phyloP scores from a whole-genome alignment of 139 green algal species.

The Yamagishiella unicocca region DNA sequence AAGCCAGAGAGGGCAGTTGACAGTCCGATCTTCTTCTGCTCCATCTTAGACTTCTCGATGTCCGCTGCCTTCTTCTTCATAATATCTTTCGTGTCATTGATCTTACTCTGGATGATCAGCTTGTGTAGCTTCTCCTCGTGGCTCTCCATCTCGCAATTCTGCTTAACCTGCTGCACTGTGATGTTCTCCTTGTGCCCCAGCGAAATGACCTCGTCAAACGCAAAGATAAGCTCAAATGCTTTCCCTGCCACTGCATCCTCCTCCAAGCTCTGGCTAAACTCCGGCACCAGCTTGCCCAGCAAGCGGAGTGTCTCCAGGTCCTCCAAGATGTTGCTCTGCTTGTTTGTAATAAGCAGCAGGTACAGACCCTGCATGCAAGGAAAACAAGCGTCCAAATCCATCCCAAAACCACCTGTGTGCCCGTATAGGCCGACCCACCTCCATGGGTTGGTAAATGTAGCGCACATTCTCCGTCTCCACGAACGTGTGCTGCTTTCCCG shows the following conservation, averaged over 20 bases:
- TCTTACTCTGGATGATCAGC: constrained; percentile 94
- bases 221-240: constrained; percentile 99
- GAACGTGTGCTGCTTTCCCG: constrained; percentile 98
- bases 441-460: constrained; percentile 99
- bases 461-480: constrained; percentile 99
- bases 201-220: constrained; percentile 99
- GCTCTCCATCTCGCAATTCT: constrained; percentile 98
- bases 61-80: constrained; percentile 97
- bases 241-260: constrained; percentile 85
- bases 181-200: constrained; percentile 95
- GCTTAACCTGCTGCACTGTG: constrained; percentile 87
- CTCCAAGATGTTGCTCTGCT: constrained; percentile 98
- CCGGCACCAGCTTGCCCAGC: constrained; percentile 95
- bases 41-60: constrained; percentile 95
- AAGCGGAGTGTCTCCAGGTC: constrained; percentile 98
- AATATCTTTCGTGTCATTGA: constrained; percentile 87
- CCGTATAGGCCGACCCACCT: constrained; percentile 73
- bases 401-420: background rate
- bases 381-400: background rate
- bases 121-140: constrained; percentile 99
- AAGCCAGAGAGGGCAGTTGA: constrained; percentile 38
- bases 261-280: constrained; percentile 85
- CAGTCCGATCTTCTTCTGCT: constrained; percentile 62
- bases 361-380: constrained; percentile 87
- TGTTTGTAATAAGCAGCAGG: constrained; percentile 98